Percentiles rank a stretch among this genome's conserved stretches.
These are phyloP conservation scores for Aspergillus terreus DNA, from an alignment of 2,329 filamentous ascomycete genomes.

Conservation along the genomic window DNA sequence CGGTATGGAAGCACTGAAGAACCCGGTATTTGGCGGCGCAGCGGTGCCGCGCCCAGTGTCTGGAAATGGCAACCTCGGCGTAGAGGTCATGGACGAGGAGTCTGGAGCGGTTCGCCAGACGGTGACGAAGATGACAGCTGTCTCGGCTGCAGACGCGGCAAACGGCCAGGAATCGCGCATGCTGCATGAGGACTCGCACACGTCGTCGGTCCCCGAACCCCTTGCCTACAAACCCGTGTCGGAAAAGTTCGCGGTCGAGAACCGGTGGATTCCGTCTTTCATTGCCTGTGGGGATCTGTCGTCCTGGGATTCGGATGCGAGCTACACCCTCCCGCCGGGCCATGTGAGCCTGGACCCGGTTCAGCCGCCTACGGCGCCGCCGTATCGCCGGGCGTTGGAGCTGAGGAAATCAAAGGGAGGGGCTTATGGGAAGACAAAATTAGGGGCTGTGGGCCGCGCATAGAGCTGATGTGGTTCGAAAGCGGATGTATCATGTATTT, in stretches of 20 bases:
- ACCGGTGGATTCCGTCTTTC: conserved; percentile 88
- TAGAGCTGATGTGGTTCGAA: neutral
- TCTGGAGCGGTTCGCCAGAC: conserved; percentile 33
- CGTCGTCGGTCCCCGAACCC: conserved; percentile 23
- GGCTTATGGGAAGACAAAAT: conserved; percentile 69
- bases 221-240: conserved; percentile 17
- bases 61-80: conserved; percentile 29
- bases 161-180: conserved; percentile 20
- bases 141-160: conserved; percentile 1
- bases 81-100: conserved; percentile 37
- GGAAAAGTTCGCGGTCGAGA: conserved; percentile 38
- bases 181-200: conserved; percentile 44
- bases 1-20: conserved; percentile 38
- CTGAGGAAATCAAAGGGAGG: conserved; percentile 72
- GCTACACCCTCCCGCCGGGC: conserved; percentile 82
- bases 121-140: conserved; percentile 3
- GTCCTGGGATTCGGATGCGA: conserved; percentile 92
- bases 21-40: conserved; percentile 40
- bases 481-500: neutral
- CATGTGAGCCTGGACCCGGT: conserved; percentile 85
- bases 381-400: conserved; percentile 88
- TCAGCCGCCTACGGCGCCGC: conserved; percentile 91
- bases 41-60: conserved; percentile 24
- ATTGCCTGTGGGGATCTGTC: conserved; percentile 96
- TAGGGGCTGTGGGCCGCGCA: conserved; percentile 22